These are phyloP conservation scores for Skeletonema marinoi DNA, from an alignment of 108 stramenopile species.

Conservation along the genomic window DNA sequence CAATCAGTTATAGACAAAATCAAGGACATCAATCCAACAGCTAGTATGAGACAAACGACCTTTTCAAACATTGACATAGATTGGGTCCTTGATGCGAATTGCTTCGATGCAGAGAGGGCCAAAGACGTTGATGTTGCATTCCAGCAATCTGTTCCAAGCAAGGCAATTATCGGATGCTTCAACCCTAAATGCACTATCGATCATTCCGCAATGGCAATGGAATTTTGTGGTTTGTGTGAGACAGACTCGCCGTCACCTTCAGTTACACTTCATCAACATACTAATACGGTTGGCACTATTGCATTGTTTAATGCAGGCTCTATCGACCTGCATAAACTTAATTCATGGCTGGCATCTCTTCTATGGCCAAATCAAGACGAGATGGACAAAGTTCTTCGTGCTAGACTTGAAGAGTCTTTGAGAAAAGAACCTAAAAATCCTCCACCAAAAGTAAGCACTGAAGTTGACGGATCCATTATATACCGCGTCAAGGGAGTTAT, in stretches of 20 bases:
- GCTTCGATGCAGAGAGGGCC: slow-evolving; percentile 70
- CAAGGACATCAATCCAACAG: slow-evolving; percentile 84
- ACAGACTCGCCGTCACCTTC: slow-evolving; percentile 1
- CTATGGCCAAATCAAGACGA: slow-evolving; percentile 89
- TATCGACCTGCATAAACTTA: slow-evolving; percentile 54
- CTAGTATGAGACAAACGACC: slow-evolving; percentile 68
- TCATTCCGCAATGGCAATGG: slow-evolving; percentile 1
- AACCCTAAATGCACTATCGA: slow-evolving; percentile 8
- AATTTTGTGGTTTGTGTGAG: slow-evolving; percentile 30
- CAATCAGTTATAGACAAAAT: slow-evolving; percentile 44
- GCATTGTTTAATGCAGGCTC: slow-evolving; percentile 58
- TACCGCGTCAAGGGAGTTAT: slow-evolving; percentile 83
- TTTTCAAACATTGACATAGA: slow-evolving; percentile 78
- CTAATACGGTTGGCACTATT: slow-evolving; percentile 63
- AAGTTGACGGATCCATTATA: slow-evolving; percentile 40
- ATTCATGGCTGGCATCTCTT: slow-evolving; percentile 80
- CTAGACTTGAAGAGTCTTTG: slow-evolving; percentile 41
- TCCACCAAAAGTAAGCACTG: slow-evolving; percentile 1
- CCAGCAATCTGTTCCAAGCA: slow-evolving; percentile 9
- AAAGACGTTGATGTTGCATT: slow-evolving; percentile 50
- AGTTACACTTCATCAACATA: slow-evolving; percentile 55
- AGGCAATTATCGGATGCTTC: neutral
- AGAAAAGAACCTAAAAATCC: neutral
- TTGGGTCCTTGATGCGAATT: slow-evolving; percentile 88
- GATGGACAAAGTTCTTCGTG: slow-evolving; percentile 60